Conservation (phyloP, 129 eudicot species). For the Arctium minus region DNA sequence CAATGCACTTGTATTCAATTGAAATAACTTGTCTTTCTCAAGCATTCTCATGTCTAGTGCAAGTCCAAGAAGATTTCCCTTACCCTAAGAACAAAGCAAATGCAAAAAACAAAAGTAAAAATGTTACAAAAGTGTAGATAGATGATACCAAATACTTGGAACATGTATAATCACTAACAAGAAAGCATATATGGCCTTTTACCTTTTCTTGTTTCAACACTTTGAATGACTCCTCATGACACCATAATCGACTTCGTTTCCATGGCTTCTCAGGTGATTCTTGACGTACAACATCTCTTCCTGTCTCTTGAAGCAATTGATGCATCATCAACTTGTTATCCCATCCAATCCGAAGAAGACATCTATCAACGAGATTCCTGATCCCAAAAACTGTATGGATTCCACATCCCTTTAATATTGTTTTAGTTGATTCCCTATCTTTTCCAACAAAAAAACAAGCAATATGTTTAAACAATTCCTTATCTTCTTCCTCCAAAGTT, state of each 20-base stretch:
- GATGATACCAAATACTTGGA: background rate
- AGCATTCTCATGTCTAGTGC: background rate
- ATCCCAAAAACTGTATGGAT: slow-evolving; percentile 12
- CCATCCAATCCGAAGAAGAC: slow-evolving; percentile 7
- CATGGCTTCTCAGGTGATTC: slow-evolving; percentile 18
- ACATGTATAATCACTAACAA: background rate
- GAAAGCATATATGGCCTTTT: background rate
- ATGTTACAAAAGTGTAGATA: background rate
- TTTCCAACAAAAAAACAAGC: background rate
- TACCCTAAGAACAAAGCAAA: background rate
- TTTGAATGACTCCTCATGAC: background rate
- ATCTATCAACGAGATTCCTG: slow-evolving; percentile 21
- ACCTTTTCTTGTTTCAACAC: background rate
- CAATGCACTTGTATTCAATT: background rate
- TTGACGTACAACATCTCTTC: background rate
- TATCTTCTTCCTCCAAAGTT: background rate
- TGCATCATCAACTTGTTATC: slow-evolving; percentile 17
- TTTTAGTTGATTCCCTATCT: background rate
- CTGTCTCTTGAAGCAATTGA: slow-evolving; percentile 12
- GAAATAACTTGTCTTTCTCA: background rate
- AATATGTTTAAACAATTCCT: background rate
- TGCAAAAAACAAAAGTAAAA: background rate
- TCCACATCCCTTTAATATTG: background rate
- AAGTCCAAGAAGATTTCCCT: background rate
- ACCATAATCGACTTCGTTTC: slow-evolving; percentile 15